phyloP scores from a whole-genome alignment of 2,329 filamentous ascomycete species.

The Penicillium italicum region DNA sequence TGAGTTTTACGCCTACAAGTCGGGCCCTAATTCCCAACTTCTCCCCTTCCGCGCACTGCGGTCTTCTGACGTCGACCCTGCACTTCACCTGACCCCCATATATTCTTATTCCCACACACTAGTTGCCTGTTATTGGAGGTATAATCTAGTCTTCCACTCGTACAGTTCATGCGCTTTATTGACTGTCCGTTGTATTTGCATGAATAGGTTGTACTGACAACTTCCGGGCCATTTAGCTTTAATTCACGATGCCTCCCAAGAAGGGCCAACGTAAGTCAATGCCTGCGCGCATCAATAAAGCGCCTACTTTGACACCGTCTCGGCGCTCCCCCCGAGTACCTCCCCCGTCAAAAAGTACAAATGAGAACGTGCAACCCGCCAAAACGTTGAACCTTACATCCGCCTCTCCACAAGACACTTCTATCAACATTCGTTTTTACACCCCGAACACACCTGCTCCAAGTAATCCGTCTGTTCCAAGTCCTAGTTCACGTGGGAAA shows the following conservation, averaged over 20 bases:
- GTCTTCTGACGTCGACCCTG: constrained; percentile 18
- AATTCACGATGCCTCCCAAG: constrained; percentile 21
- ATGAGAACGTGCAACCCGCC: constrained; percentile 3
- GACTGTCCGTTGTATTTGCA: not conserved
- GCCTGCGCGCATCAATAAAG: constrained; percentile 12
- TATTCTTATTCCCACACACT: not conserved
- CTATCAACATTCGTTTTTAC: constrained; percentile 16
- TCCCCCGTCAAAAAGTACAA: constrained; percentile 2
- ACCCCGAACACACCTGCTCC: constrained; percentile 8
- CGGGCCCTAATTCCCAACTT: constrained; percentile 16
- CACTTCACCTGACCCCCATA: not conserved
- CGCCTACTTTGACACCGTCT: constrained; percentile 15
- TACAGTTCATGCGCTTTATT: not conserved
- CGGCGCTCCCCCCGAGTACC: constrained; percentile 20
- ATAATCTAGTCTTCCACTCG: not conserved
- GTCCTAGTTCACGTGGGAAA: not conserved
- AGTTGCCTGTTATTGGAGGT: not conserved
- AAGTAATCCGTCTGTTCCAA: constrained; percentile 7
- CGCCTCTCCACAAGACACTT: constrained; percentile 9
- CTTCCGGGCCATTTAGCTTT: not conserved
- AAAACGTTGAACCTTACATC: constrained; percentile 11
- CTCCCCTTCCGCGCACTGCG: constrained; percentile 12
- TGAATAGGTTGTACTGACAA: constrained; percentile 10
- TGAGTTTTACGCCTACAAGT: constrained; percentile 8
- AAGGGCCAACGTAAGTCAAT: constrained; percentile 20